Percentiles rank a stretch among this genome's conserved stretches.
Evolutionary conservation across 2,329 filamentous ascomycete species (phyloP).

Genomic region (Alternaria gansuensis): DNA sequence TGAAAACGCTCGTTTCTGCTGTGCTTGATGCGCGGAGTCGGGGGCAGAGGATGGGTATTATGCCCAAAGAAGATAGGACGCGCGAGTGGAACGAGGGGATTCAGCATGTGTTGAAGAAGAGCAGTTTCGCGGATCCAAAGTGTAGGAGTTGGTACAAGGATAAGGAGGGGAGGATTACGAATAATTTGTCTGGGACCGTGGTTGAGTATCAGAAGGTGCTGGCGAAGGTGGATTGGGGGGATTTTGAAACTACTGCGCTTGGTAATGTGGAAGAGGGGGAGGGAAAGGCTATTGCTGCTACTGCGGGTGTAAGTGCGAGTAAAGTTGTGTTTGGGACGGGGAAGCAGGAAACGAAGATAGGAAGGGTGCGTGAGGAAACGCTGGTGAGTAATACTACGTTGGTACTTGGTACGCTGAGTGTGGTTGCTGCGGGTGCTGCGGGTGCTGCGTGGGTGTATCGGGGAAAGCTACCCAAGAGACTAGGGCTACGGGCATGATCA

Average conservation of each 20-base stretch:
- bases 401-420: slow-evolving; percentile 49
- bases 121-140: slow-evolving; percentile 63
- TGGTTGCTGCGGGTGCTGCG: slow-evolving; percentile 49
- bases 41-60: slow-evolving; percentile 56
- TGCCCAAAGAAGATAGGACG: slow-evolving; percentile 55
- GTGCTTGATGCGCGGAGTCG: slow-evolving; percentile 58
- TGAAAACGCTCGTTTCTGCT: slow-evolving; percentile 60
- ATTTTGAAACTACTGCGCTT: slow-evolving; percentile 51
- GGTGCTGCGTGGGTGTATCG: slow-evolving; percentile 47
- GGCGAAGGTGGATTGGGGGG: slow-evolving; percentile 55
- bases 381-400: slow-evolving; percentile 51
- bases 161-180: slow-evolving; percentile 63
- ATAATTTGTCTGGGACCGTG: slow-evolving; percentile 65
- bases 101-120: slow-evolving; percentile 56
- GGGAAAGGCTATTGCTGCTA: slow-evolving; percentile 1
- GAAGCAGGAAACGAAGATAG: slow-evolving; percentile 51
- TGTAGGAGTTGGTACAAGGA: slow-evolving; percentile 68
- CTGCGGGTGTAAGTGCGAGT: slow-evolving; percentile 35
- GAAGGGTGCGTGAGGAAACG: slow-evolving; percentile 59
- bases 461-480: slow-evolving; percentile 24
- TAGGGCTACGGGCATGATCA: slow-evolving; percentile 16
- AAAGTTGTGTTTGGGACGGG: slow-evolving; percentile 45
- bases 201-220: slow-evolving; percentile 64
- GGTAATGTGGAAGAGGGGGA: not conserved
- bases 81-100: slow-evolving; percentile 59